Base-by-base conservation (phyloP, 2,329 filamentous ascomycete genomes). In the Phialophora tarda region DNA sequence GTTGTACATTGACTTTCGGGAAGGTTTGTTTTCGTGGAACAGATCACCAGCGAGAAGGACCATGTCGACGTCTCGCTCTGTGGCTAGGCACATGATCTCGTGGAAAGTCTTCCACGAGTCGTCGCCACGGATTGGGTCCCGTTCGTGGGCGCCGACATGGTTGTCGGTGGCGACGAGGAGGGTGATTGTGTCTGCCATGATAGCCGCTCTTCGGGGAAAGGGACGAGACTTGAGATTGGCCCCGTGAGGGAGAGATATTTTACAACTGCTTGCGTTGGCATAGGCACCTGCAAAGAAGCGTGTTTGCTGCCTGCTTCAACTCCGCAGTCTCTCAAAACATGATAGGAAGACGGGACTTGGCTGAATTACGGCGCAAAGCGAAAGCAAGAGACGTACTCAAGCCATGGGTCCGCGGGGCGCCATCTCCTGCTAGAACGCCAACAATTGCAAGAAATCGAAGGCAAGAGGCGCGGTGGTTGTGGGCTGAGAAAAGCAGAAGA, bases 21-120 rank as follows among this genome's bases (percentile, higher is more conserved):
- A 97, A 2, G 95, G 96, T 74, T 97, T 97, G 78, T 99, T 99
- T 73, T 99, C 94, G 77, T 99, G 96, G 76, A 99, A 99, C 0
- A 99, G 85, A 76, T 99, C 95, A 55, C 95, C 95, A 2, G 90
- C 94, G 4, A 99, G 88, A 1, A 99, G 84, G 0, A 99, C 91
- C 95, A 99, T 98, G 78, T 99, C 95, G 71, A 99, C 95, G 81
- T 99, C 95, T 76, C 90, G 85, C 38, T 89, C 88, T 75, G 90
- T 91, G 23, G 94, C 95, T 50, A 98, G 81, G 70, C 88, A 90
- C 90, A 99, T 92, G 68, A 97, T 88, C 79, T 99, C 95, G 77
- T 99, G 91, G 80, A 99, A 99, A 2, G 90, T 92, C 76, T 89
- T 90, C 93, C 94, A 98, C 79, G 93, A 97, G 78, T 99, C 95